A percentile compares a stretch with the other conserved stretches of the same genome.
Conservation (phyloP, 768 basidiomycete species). For the Phlegmacium glaucopus region DNA sequence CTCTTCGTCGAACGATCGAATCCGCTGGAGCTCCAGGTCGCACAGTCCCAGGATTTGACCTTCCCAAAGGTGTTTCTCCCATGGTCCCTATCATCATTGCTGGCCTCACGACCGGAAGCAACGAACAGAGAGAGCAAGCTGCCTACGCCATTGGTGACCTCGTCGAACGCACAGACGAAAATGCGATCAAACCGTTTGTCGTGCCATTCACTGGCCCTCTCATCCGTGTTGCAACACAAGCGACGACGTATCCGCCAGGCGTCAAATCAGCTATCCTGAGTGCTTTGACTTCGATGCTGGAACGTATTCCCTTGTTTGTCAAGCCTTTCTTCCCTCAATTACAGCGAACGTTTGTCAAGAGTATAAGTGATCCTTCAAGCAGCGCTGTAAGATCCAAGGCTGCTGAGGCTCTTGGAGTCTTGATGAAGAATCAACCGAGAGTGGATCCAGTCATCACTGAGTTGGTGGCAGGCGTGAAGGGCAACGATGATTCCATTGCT, state of each 20-base stretch:
- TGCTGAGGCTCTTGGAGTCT: slow-evolving; percentile 77
- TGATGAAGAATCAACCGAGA: slow-evolving; percentile 89
- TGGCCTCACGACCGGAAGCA: slow-evolving; percentile 91
- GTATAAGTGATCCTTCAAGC: slow-evolving; percentile 76
- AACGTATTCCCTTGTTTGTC: slow-evolving; percentile 82
- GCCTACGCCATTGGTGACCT: slow-evolving; percentile 97
- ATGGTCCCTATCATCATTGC: slow-evolving; percentile 86
- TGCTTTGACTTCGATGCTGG: slow-evolving; percentile 82
- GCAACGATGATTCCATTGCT: slow-evolving; percentile 66
- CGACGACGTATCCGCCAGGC: slow-evolving; percentile 84
- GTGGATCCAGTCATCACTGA: slow-evolving; percentile 96
- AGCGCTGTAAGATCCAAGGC: slow-evolving; percentile 77
- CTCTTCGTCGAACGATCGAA: slow-evolving; percentile 87
- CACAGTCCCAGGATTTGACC: slow-evolving; percentile 81
- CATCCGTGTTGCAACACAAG: slow-evolving; percentile 91
- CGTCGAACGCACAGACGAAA: slow-evolving; percentile 78
- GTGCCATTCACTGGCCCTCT: slow-evolving; percentile 95
- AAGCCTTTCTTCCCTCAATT: slow-evolving; percentile 99
- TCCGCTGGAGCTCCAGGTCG: slow-evolving; percentile 74
- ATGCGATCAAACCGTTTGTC: slow-evolving; percentile 90
- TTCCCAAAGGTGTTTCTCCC: slow-evolving; percentile 80
- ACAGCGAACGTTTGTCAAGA: slow-evolving; percentile 95
- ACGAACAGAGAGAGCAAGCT: slow-evolving; percentile 93
- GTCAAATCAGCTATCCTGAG: slow-evolving; percentile 91
- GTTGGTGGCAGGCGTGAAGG: slow-evolving; percentile 57